Conservation (phyloP, 2,329 filamentous ascomycete genomes). For the Stagonosporopsis chrysanthemi region DNA sequence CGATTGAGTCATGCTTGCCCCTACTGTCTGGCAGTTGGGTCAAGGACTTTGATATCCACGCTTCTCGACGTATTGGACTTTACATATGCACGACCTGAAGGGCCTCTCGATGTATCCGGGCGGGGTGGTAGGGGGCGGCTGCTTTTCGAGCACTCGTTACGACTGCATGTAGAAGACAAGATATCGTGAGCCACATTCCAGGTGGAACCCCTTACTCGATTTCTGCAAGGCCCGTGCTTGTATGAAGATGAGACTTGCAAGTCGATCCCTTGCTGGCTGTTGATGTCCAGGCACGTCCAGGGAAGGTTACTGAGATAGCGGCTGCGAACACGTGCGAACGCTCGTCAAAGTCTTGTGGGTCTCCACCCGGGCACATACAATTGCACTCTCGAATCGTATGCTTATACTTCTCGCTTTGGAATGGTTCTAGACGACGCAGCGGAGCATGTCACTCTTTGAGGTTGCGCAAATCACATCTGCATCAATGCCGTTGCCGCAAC, state of each 20-base stretch:
- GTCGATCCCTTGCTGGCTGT: background rate
- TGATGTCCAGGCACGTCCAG: background rate
- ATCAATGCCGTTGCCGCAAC: background rate
- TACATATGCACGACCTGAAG: background rate
- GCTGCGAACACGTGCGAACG: background rate
- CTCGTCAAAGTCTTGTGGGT: background rate
- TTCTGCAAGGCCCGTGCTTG: background rate
- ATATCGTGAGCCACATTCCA: background rate
- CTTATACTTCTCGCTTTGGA: background rate
- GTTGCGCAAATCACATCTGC: background rate
- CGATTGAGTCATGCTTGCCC: background rate
- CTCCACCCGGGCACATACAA: background rate
- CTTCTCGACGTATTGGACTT: background rate
- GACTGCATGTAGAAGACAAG: no score
- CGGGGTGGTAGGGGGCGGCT: no score
- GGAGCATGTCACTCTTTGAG: background rate
- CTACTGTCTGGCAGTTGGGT: no score
- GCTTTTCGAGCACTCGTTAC: background rate
- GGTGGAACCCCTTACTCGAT: background rate
- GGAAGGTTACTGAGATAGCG: background rate
- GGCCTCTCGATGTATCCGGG: no score
- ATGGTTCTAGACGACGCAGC: background rate
- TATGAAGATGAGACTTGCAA: background rate
- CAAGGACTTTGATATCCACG: background rate
- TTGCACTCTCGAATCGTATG: background rate